Conservation (phyloP, 164 flowering plant species). For the Malania oleifera region DNA sequence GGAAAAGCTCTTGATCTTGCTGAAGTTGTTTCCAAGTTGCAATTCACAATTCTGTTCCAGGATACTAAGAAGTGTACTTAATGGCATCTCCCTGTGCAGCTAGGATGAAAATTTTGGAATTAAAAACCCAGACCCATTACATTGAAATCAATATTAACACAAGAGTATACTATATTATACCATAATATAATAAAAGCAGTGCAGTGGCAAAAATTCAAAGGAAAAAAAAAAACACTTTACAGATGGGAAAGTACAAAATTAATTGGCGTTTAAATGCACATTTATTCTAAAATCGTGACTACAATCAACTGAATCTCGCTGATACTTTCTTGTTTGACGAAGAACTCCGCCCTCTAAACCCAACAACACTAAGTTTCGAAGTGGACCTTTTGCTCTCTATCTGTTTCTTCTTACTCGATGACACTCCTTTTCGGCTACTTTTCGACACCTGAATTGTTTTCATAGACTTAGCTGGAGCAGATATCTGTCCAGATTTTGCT, state of each 20-base stretch:
- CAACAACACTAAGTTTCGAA: conserved; percentile 67
- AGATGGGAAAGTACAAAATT: not conserved
- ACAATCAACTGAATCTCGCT: conserved; percentile 19
- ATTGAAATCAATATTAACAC: too few species aligned
- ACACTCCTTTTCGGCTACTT: conserved; percentile 22
- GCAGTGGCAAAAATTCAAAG: too few species aligned
- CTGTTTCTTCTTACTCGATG: conserved; percentile 27
- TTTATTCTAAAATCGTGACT: not conserved
- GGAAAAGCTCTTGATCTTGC: too few species aligned
- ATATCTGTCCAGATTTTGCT: conserved; percentile 23
- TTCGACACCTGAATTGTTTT: conserved; percentile 27
- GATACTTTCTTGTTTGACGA: conserved; percentile 29
- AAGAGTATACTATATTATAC: too few species aligned
- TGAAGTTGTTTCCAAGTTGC: too few species aligned
- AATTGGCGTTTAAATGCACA: not conserved
- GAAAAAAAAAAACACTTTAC: too few species aligned
- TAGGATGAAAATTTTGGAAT: too few species aligned
- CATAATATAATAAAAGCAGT: too few species aligned
- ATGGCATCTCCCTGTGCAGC: too few species aligned
- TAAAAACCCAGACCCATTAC: too few species aligned
- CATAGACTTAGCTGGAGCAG: conserved; percentile 26
- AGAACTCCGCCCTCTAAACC: conserved; percentile 65
- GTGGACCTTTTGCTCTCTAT: conserved; percentile 20
- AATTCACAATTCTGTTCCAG: too few species aligned
- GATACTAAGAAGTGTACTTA: too few species aligned